Evolutionary conservation across 345 rosid genomes (phyloP).

Genomic region (Bruguiera parviflora): DNA sequence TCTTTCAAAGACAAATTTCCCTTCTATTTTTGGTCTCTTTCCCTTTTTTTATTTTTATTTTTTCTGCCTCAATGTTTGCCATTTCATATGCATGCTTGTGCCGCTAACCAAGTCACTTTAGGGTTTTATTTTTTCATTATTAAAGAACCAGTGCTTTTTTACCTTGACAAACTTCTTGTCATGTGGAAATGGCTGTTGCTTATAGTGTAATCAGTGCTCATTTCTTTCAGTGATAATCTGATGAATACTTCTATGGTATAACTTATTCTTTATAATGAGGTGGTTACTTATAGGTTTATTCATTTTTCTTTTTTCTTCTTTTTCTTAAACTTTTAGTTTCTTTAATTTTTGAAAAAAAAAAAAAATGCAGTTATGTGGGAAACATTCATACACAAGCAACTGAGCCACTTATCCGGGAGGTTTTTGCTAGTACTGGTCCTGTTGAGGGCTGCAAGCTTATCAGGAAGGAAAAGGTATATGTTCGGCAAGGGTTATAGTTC

Average conservation of each 20-base stretch:
- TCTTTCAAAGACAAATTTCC: conserved; percentile 40
- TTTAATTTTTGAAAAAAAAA: conserved; percentile 45
- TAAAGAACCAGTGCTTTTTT: too few species aligned
- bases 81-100: conserved; percentile 16
- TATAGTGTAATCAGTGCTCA: background rate
- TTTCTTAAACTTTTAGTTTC: conserved; percentile 33
- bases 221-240: background rate
- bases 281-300: conserved; percentile 30
- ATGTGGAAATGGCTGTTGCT: background rate
- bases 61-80: background rate
- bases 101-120: conserved; percentile 1
- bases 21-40: conserved; percentile 19
- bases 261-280: conserved; percentile 9
- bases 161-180: too few species aligned
- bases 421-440: conserved; percentile 90
- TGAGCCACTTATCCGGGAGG: conserved; percentile 93
- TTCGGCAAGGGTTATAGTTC: background rate
- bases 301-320: conserved; percentile 22
- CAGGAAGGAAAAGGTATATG: conserved; percentile 77
- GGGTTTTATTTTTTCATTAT: background rate
- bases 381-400: conserved; percentile 90
- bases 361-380: conserved; percentile 84
- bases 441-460: conserved; percentile 93
- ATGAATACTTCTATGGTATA: conserved; percentile 11
- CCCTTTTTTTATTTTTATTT: too few species aligned